Evolutionary conservation across 176 grass and related monocot species (phyloP).

Genomic region (Bolboschoenus planiculmis): DNA sequence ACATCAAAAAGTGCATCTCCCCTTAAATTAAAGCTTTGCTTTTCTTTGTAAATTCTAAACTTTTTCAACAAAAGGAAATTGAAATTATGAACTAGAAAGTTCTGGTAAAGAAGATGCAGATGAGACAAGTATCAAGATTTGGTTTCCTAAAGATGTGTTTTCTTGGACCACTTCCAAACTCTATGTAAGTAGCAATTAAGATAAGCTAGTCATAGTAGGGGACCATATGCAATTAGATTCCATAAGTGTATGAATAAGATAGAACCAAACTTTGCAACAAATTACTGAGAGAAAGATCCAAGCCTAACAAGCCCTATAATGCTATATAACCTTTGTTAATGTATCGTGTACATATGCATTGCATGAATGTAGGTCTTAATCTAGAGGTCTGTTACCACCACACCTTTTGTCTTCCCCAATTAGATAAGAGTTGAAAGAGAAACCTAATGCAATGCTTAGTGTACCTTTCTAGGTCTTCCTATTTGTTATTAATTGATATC

Average conservation of each 20-base stretch:
- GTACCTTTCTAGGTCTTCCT: slow-evolving; percentile 10
- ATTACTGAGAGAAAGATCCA: slow-evolving; percentile 12
- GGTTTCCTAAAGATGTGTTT: background rate
- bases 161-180: slow-evolving; percentile 21
- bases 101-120: background rate
- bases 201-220: slow-evolving; percentile 9
- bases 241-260: slow-evolving; percentile 5
- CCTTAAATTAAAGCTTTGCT: background rate
- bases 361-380: slow-evolving; percentile 24
- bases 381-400: background rate
- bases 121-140: slow-evolving; percentile 23
- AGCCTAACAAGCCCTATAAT: slow-evolving; percentile 20
- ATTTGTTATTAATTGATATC: background rate
- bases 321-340: background rate
- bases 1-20: background rate
- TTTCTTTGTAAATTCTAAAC: background rate
- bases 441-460: slow-evolving; percentile 10
- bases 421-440: background rate
- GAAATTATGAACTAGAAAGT: background rate
- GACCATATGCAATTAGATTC: slow-evolving; percentile 16
- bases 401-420: slow-evolving; percentile 20
- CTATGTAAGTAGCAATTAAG: background rate
- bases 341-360: background rate
- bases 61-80: background rate
- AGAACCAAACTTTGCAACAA: slow-evolving; percentile 14